These are phyloP conservation scores for Aschersonia sp. DNA, from an alignment of 2,329 filamentous ascomycete species.

Conservation along the genomic window DNA sequence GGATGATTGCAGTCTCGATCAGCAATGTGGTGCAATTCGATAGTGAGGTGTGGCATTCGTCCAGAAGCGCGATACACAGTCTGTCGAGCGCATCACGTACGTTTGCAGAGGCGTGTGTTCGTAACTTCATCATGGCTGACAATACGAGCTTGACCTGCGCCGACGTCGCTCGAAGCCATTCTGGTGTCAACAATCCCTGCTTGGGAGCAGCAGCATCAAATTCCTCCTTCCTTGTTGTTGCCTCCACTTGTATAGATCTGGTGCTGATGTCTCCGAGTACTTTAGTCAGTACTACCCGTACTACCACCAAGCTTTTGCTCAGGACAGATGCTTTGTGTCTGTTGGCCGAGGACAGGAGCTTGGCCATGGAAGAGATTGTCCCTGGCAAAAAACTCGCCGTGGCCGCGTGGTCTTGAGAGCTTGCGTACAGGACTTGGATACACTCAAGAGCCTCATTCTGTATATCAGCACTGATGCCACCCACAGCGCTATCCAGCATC, in stretches of 20 bases:
- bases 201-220: conserved; percentile 4
- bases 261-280: conserved; percentile 45
- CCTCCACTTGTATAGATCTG: conserved; percentile 20
- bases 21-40: conserved; percentile 54
- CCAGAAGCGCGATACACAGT: conserved; percentile 61
- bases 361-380: conserved; percentile 68
- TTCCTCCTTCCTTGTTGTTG: conserved; percentile 10
- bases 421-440: conserved; percentile 44
- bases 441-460: conserved; percentile 56
- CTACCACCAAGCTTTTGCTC: conserved; percentile 40
- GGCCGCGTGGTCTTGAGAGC: conserved; percentile 57
- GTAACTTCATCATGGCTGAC: conserved; percentile 60
- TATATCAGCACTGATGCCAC: conserved; percentile 49
- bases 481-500: conserved; percentile 57
- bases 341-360: conserved; percentile 54
- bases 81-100: conserved; percentile 53
- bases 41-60: conserved; percentile 65
- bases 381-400: conserved; percentile 79
- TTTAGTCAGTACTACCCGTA: conserved; percentile 38
- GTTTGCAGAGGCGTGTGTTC: conserved; percentile 52
- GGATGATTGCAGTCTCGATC: conserved; percentile 65
- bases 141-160: conserved; percentile 74
- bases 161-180: conserved; percentile 70
- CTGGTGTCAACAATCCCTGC: conserved; percentile 25
- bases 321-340: conserved; percentile 45